Conservation (phyloP, 352 stramenopile genomes). For the Phytophthora sansomeana region DNA sequence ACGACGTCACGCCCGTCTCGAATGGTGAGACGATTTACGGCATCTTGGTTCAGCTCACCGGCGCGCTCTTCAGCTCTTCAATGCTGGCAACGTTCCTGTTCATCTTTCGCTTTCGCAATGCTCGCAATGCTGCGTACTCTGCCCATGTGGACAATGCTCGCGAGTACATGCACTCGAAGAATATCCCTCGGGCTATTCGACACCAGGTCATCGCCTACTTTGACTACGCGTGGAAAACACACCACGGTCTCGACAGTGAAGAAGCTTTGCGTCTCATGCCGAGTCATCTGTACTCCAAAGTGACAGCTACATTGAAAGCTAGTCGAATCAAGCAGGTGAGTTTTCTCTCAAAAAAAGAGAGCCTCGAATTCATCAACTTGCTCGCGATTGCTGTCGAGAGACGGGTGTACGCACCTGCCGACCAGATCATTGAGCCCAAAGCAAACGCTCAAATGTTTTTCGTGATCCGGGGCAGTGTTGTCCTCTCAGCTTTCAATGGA, state of each 20-base stretch:
- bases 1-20: conserved; percentile 65
- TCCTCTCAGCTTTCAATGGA: no score
- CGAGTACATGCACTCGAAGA: conserved; percentile 75
- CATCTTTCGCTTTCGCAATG: conserved; percentile 68
- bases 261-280: conserved; percentile 57
- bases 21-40: conserved; percentile 63
- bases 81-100: conserved; percentile 68
- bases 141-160: no score
- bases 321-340: no score
- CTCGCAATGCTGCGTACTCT: conserved; percentile 49
- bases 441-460: no score
- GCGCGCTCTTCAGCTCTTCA: conserved; percentile 56
- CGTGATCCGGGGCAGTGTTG: no score
- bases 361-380: no score
- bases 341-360: no score
- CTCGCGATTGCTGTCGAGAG: no score
- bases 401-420: no score
- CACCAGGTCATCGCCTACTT: conserved; percentile 20
- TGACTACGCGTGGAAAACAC: conserved; percentile 55
- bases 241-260: conserved; percentile 66
- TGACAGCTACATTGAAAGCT: conserved; percentile 66
- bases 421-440: no score
- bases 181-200: conserved; percentile 42
- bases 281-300: conserved; percentile 58
- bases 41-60: conserved; percentile 50